Evolutionary conservation across 306 rosid species (phyloP).

Genomic region (Casuarina cunninghamiana): DNA sequence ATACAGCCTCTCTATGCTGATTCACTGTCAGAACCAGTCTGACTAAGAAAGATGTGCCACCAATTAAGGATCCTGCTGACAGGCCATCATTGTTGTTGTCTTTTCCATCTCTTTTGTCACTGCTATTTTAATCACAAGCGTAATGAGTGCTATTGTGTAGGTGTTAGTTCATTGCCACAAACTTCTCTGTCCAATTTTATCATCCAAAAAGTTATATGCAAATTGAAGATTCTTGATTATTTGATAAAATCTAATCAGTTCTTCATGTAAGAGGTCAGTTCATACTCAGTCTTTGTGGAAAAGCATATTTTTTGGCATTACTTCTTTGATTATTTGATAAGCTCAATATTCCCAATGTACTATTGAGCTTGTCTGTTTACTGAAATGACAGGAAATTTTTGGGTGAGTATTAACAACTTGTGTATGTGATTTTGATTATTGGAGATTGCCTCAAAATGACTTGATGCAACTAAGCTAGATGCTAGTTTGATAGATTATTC

Average conservation of each 20-base stretch:
- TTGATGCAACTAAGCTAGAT: not conserved
- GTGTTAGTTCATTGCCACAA: not conserved
- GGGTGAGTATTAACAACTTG: not conserved
- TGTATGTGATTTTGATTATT: not conserved
- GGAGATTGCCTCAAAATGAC: not conserved
- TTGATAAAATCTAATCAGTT: not conserved
- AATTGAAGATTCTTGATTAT: not conserved
- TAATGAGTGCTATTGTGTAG: not conserved
- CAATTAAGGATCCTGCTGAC: too few relatives aligned
- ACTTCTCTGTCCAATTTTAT: not conserved
- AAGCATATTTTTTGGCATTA: not conserved
- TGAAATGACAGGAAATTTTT: too few relatives aligned
- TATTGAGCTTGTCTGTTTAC: not conserved
- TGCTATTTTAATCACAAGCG: not conserved
- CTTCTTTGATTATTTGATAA: too few relatives aligned
- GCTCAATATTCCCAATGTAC: not conserved
- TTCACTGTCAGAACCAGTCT: too few relatives aligned
- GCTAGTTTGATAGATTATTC: not conserved
- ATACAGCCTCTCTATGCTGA: too few relatives aligned
- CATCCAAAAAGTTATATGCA: not conserved
- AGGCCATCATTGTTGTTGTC: not conserved
- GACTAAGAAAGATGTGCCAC: too few relatives aligned
- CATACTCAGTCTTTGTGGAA: not conserved
- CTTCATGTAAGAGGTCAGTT: not conserved
- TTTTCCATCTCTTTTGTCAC: too few relatives aligned